Evolutionary conservation across 2,329 filamentous ascomycete genomes (phyloP).

Genomic region (Curvularia sp.): DNA sequence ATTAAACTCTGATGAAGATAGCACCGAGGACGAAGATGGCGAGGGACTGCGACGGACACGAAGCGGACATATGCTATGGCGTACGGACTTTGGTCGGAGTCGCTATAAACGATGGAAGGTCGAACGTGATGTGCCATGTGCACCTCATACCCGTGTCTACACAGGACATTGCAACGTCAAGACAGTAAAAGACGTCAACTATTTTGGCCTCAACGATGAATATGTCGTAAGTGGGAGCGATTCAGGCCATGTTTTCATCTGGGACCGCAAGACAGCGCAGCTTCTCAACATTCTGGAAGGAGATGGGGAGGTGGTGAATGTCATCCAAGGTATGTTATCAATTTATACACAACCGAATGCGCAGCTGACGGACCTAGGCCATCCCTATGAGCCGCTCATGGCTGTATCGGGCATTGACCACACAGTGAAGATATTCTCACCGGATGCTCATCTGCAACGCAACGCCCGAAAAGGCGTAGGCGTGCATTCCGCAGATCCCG

Average conservation of each 20-base stretch:
- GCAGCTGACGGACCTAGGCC: constrained; percentile 52
- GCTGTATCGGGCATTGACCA: constrained; percentile 72
- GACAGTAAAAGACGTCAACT: constrained; percentile 74
- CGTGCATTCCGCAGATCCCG: constrained; percentile 58
- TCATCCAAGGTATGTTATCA: constrained; percentile 62
- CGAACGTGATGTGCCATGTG: constrained; percentile 62
- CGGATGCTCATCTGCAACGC: constrained; percentile 64
- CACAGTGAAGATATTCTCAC: constrained; percentile 72
- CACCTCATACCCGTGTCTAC: constrained; percentile 64
- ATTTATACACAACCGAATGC: background rate
- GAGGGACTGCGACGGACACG: constrained; percentile 45
- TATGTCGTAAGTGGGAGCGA: constrained; percentile 73
- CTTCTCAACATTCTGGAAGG: constrained; percentile 70
- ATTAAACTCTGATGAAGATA: constrained; percentile 45
- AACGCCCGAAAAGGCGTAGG: constrained; percentile 65
- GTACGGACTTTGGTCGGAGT: constrained; percentile 58
- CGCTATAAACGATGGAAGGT: constrained; percentile 57
- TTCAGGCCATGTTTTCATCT: constrained; percentile 71
- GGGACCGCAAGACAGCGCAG: constrained; percentile 68
- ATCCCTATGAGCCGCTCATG: constrained; percentile 71
- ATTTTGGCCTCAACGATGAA: constrained; percentile 70
- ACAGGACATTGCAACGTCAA: constrained; percentile 70
- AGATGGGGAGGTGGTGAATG: constrained; percentile 73
- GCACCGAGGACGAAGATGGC: constrained; percentile 37
- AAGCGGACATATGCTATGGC: constrained; percentile 54